A percentile compares a stretch with the other conserved stretches of the same genome.
Conservation (phyloP, 179 eudicot genomes). For the Beta corolliflora region DNA sequence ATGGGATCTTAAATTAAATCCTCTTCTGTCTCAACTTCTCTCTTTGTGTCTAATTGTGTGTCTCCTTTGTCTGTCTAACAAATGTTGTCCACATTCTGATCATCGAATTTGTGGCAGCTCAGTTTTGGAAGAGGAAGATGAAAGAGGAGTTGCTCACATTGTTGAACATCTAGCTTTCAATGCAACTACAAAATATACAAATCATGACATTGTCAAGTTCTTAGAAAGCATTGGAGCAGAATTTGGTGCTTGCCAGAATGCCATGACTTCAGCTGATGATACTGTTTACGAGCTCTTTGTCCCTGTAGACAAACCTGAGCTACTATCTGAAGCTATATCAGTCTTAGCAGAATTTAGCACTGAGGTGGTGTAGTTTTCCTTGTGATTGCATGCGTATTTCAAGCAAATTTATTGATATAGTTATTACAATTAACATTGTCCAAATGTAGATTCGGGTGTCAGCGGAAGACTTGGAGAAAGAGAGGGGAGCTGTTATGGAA, state of each 20-base stretch:
- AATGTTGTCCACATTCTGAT: conserved; percentile 28
- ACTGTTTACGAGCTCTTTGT: conserved; percentile 90
- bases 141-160: conserved; percentile 92
- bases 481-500: conserved; percentile 97
- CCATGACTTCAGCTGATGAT: conserved; percentile 80
- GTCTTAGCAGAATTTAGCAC: conserved; percentile 83
- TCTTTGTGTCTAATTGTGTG: conserved; percentile 2
- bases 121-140: conserved; percentile 92
- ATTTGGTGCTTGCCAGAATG: conserved; percentile 95
- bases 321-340: conserved; percentile 79
- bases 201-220: conserved; percentile 86
- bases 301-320: conserved; percentile 86
- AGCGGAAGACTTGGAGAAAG: conserved; percentile 79
- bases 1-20: neutral
- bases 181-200: conserved; percentile 80
- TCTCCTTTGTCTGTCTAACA: neutral
- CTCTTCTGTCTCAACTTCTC: neutral
- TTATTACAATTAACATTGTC: neutral
- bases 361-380: conserved; percentile 51
- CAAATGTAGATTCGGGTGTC: conserved; percentile 69
- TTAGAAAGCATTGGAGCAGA: conserved; percentile 92
- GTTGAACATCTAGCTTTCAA: conserved; percentile 96
- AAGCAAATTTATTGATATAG: neutral
- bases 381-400: neutral
- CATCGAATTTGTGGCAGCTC: conserved; percentile 70